Evolutionary conservation across 805 yeast genomes (phyloP), one percentile per base, ranked within the genome.

Genomic region (Nakazawaea peltata): DNA sequence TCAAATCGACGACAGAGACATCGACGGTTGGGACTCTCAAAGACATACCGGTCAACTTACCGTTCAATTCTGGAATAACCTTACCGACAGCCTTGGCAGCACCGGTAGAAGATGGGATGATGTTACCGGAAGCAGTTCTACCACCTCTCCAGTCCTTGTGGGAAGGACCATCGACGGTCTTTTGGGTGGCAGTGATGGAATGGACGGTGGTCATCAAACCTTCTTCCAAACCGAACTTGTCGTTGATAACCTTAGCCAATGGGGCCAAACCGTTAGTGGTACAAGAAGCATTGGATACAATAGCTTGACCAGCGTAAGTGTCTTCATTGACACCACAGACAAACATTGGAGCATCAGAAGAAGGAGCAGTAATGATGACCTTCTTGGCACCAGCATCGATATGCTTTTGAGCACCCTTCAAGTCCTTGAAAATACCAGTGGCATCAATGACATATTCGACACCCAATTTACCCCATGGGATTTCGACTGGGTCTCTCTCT

Each of bases 111-210:
- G 82, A 76, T 62, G 83, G 83, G 53, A 77, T 77, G 57, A 77
- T 76, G 74, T 77, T 76, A 55, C 77, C 81, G 44, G 81, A 73
- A 54, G 83, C 83, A 51, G 82, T 74, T 69, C 83, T 71, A 61
- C 82, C 83, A 67, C 82, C 82, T 73, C 83, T 74, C 83, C 83
- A 76, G 67, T 76, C 83, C 67, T 77, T 77, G 67, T 74, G 80
- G 59, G 83, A 76, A 57, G 82, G 80, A 66, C 82, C 82, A 57
- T 77, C 83, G 50, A 77, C 83, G 44, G 81, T 74, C 68, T 76
- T 76, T 62, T 77, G 82, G 46, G 82, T 72, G 43, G 82, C 82
- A 44, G 82, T 76, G 63, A 74, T 67, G 54, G 81, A 72, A 69
- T 76, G 82, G 42, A 74, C 81, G 44, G 82, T 75, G 65, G 83